These are phyloP conservation scores for Aspergillaceae sp. DNA, from an alignment of 2,329 filamentous ascomycete species.

Conservation along the genomic window DNA sequence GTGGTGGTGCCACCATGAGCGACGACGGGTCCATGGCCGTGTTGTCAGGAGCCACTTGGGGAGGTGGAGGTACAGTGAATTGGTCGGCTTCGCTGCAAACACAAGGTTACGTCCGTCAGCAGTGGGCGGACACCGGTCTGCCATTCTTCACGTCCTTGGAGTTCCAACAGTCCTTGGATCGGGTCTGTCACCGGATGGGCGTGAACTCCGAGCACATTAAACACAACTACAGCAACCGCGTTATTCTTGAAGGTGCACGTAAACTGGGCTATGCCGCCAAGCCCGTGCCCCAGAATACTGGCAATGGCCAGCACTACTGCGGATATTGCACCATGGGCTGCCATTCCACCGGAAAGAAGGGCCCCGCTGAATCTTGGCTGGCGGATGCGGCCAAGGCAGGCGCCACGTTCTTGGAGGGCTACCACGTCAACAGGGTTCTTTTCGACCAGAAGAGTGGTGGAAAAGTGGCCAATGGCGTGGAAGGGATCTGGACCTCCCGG, in stretches of 20 bases:
- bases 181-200: constrained; percentile 71
- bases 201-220: constrained; percentile 56
- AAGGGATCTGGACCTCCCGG: constrained; percentile 66
- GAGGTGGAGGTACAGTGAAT: constrained; percentile 81
- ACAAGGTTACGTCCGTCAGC: constrained; percentile 65
- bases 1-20: constrained; percentile 49
- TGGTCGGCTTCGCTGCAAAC: constrained; percentile 65
- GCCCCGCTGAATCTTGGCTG: constrained; percentile 66
- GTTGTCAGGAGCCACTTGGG: constrained; percentile 65
- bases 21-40: constrained; percentile 53
- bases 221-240: constrained; percentile 64
- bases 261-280: constrained; percentile 65
- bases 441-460: constrained; percentile 51
- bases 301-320: constrained; percentile 64
- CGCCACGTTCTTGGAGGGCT: constrained; percentile 76
- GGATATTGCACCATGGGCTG: constrained; percentile 56
- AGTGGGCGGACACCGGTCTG: constrained; percentile 66
- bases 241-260: constrained; percentile 64
- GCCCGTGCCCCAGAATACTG: constrained; percentile 70
- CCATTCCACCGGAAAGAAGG: constrained; percentile 63
- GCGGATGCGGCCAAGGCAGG: constrained; percentile 70
- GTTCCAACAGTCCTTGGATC: constrained; percentile 71
- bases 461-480: constrained; percentile 58
- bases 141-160: constrained; percentile 64
- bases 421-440: constrained; percentile 59